Percentiles rank a stretch among this genome's conserved stretches.
These are phyloP conservation scores for Fusarium caatingaense DNA, from an alignment of 2,329 filamentous ascomycete genomes.

Conservation along the genomic window DNA sequence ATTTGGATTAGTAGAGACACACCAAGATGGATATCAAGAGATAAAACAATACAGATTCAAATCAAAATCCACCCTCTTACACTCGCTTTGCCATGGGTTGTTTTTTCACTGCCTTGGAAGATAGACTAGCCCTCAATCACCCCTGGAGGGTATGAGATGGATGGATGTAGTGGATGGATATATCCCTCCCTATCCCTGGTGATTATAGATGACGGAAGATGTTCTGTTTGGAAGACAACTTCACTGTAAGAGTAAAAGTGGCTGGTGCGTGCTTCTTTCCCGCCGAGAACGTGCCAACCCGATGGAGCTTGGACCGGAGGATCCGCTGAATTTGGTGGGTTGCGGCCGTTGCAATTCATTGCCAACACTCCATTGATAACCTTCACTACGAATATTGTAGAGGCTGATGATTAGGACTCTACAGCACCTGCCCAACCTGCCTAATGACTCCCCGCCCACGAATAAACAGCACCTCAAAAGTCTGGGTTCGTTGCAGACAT, in stretches of 20 bases:
- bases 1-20: background rate
- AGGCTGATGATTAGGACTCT: background rate
- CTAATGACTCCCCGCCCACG: background rate
- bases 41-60: conserved; percentile 8
- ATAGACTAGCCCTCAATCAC: conserved; percentile 39
- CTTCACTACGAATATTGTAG: background rate
- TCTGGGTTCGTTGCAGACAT: background rate
- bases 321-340: conserved; percentile 36
- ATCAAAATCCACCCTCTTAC: conserved; percentile 5
- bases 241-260: conserved; percentile 15
- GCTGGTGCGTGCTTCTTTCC: conserved; percentile 25
- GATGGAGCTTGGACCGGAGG: conserved; percentile 32
- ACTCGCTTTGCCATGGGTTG: conserved; percentile 18
- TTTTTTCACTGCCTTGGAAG: conserved; percentile 39
- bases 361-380: background rate
- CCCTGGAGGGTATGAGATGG: conserved; percentile 17
- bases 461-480: background rate
- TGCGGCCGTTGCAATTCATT: conserved; percentile 25
- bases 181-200: conserved; percentile 22
- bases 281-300: conserved; percentile 29
- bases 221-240: conserved; percentile 26
- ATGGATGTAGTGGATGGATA: conserved; percentile 1
- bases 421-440: background rate
- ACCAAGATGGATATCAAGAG: background rate
- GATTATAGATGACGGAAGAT: conserved; percentile 42